Conservation (phyloP, 2,329 filamentous ascomycete species). For the Fusarium cicatricum region DNA sequence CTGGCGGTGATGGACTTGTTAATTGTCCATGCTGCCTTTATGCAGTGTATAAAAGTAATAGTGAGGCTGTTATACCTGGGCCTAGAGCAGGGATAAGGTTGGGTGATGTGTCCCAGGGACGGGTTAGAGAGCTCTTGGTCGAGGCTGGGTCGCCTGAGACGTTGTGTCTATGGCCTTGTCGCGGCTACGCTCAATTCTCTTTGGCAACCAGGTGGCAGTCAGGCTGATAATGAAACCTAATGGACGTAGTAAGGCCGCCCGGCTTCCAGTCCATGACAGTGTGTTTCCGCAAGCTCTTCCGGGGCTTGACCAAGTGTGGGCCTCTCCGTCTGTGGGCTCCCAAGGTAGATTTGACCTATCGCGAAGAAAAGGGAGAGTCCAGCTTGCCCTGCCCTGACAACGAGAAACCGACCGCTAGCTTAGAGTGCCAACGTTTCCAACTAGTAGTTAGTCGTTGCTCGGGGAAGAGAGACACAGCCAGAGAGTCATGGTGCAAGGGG, state of each 20-base stretch:
- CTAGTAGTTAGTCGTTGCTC: constrained; percentile 11
- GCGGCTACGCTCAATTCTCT: constrained; percentile 16
- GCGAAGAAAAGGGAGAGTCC: no score
- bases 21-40: constrained; percentile 17
- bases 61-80: constrained; percentile 20
- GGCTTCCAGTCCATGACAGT: constrained; percentile 18
- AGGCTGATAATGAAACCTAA: no score
- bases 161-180: constrained; percentile 19
- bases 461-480: constrained; percentile 3
- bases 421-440: constrained; percentile 4
- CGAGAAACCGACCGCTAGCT: not conserved
- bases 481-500: constrained; percentile 12
- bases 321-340: not conserved
- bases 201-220: not conserved
- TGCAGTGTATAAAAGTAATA: constrained; percentile 16
- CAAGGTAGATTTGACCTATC: no score
- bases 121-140: constrained; percentile 10
- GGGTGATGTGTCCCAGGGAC: constrained; percentile 29
- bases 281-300: constrained; percentile 9
- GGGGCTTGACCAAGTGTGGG: constrained; percentile 25
- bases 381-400: not conserved
- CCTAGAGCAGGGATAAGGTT: constrained; percentile 22
- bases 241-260: no score
- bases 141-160: constrained; percentile 12
- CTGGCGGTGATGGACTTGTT: constrained; percentile 21